Conservation (phyloP, 306 rosid species). For the Prunus persica region Prunus_persica_NCBIv2 NC_034009.1:28478001-28478500, state of each 20-base stretch:
- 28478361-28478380: background rate
- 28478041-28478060: constrained; percentile 42
- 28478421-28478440: constrained; percentile 12
- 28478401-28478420: constrained; percentile 8
- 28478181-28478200: constrained; percentile 1
- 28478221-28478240: background rate
- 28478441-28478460: background rate
- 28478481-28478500: constrained; percentile 2
- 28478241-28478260: background rate
- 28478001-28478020: constrained; percentile 42
- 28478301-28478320: background rate
- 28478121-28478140: constrained; percentile 49
- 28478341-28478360: background rate
- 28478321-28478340: background rate
- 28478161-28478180: constrained; percentile 17
- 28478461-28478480: background rate
- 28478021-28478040: constrained; percentile 40
- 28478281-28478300: background rate
- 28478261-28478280: background rate
- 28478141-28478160: constrained; percentile 61
- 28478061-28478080: constrained; percentile 40
- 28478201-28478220: background rate
- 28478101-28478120: constrained; percentile 51
- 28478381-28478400: background rate
- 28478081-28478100: constrained; percentile 32